Base-by-base conservation (phyloP, 2,329 filamentous ascomycete species). In the Ceratocystis papillata region DNA sequence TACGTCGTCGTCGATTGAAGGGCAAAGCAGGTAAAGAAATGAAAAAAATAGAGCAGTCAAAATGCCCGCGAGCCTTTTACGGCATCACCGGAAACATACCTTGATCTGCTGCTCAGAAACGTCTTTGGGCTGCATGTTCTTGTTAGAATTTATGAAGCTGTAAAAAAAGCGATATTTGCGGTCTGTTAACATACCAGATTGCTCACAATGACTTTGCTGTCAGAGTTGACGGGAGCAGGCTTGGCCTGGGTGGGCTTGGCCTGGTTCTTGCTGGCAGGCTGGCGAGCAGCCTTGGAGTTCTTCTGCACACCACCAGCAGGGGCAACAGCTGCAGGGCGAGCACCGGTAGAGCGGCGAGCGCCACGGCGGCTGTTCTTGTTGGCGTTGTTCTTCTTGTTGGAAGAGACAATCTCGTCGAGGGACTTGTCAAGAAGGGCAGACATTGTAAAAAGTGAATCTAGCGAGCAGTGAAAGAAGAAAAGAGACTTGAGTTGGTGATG, bases 121-220 rank as follows among this genome's bases (percentile, higher is more conserved):
- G 86, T 99, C 94, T 81, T 87, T 87, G 77, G 94, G 94, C 90
- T 97, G 71, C 44, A 6, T 44, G 66, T 20, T 7, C 30, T 63
- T 33, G 77, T 88, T 79, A 88, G 82, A 62, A 59, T 22, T 44
- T 7, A 46, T 7, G n/a, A 12, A 10, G 10, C 10, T 22, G 15
- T 15, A 41, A 53, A 10, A 22, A 48, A 10, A 41, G 48, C 20
- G 22, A 7, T 6, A 25, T 20, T 20, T 12, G 20, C 17, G 5
- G 37, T 4, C 10, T 12, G 7, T 37, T 17, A 61, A 72, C 91
- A 78, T 87, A 96, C 92, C 83, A 99, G 84, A 81, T 95, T 95
- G 87, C 90, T 96, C 79, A 99, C 93, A 78, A 96, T 89, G 79
- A 97, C 93, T 81, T 96, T 97, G 83, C 90, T 95, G 72, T 95